phyloP scores from a whole-genome alignment of 768 basidiomycete species.

The Naganishia onofrii region DNA sequence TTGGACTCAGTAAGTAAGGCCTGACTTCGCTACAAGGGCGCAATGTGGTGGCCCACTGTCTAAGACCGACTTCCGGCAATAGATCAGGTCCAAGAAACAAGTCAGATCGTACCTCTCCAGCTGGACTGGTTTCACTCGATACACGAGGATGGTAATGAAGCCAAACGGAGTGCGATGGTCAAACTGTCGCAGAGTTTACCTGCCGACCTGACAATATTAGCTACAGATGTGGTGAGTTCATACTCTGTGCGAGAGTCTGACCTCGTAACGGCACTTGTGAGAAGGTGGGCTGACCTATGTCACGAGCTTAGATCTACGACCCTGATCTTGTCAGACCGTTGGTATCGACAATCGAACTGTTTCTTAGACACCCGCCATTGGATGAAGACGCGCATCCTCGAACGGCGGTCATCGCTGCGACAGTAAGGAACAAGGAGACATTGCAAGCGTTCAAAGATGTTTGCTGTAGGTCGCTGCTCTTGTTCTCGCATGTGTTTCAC shows the following conservation, averaged over 20 bases:
- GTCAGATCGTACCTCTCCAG: not conserved
- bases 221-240: conserved; percentile 48
- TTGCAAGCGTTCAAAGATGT: conserved; percentile 36
- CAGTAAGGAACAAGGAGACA: conserved; percentile 44
- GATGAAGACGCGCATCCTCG: not conserved
- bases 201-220: conserved; percentile 37
- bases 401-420: conserved; percentile 45
- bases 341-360: conserved; percentile 35
- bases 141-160: not conserved
- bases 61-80: not conserved
- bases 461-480: conserved; percentile 35
- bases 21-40: not conserved
- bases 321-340: conserved; percentile 46
- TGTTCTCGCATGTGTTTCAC: too few relatives aligned
- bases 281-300: not conserved
- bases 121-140: conserved; percentile 28
- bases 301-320: conserved; percentile 46
- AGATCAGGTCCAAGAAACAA: not conserved
- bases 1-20: conserved; percentile 7
- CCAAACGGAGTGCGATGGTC: not conserved
- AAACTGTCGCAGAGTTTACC: conserved; percentile 20
- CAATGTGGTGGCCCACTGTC: not conserved
- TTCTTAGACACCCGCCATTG: conserved; percentile 30
- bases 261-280: not conserved
- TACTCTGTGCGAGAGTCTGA: not conserved